Conservation (phyloP, 2,329 filamentous ascomycete genomes). For the Aspergillus bombycis region DNA sequence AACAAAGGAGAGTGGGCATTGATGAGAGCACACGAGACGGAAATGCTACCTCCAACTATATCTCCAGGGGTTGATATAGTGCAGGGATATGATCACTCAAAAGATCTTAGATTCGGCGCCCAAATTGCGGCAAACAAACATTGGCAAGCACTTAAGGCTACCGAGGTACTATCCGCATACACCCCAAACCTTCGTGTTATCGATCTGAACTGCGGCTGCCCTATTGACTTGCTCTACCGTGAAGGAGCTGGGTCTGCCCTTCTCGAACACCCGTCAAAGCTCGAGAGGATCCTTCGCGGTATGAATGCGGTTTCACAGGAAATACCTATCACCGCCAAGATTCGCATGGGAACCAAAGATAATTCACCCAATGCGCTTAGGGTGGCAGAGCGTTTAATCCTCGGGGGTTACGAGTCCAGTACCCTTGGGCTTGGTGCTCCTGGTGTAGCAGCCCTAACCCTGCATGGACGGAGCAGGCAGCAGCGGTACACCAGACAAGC, state of each 20-base stretch:
- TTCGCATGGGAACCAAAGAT: slow-evolving; percentile 86
- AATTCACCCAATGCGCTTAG: slow-evolving; percentile 77
- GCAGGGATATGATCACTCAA: slow-evolving; percentile 76
- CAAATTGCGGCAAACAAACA: slow-evolving; percentile 93
- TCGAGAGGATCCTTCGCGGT: slow-evolving; percentile 92
- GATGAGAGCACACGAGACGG: slow-evolving; percentile 87
- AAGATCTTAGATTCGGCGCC: slow-evolving; percentile 84
- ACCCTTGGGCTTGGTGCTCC: slow-evolving; percentile 69
- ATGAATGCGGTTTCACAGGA: slow-evolving; percentile 94
- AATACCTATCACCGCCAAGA: slow-evolving; percentile 91
- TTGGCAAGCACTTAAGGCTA: slow-evolving; percentile 85
- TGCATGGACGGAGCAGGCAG: slow-evolving; percentile 91
- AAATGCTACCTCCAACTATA: slow-evolving; percentile 72
- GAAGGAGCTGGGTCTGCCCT: slow-evolving; percentile 87
- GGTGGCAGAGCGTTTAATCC: slow-evolving; percentile 78
- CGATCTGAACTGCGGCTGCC: slow-evolving; percentile 95
- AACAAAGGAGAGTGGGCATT: slow-evolving; percentile 92
- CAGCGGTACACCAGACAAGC: slow-evolving; percentile 90
- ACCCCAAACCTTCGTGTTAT: slow-evolving; percentile 86
- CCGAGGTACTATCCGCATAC: slow-evolving; percentile 75
- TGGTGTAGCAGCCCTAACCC: slow-evolving; percentile 90
- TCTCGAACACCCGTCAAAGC: slow-evolving; percentile 82
- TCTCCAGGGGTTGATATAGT: slow-evolving; percentile 60
- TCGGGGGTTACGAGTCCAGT: slow-evolving; percentile 74
- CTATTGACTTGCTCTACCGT: slow-evolving; percentile 91